Evolutionary conservation across 169 alveolate species (phyloP).

Genomic region (Plasmodium yoelii): DNA sequence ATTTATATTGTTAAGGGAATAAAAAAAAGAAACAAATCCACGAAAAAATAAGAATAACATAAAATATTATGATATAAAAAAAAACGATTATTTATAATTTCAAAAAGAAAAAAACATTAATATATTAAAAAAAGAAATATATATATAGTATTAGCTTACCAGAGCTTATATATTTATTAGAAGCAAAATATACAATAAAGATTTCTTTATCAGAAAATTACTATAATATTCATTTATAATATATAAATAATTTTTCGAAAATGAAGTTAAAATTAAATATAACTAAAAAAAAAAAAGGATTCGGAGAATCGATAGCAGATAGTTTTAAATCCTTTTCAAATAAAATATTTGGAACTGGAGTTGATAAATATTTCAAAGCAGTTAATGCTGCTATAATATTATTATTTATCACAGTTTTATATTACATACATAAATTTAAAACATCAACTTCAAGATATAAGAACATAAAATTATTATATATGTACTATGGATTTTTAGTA

Average conservation of each 20-base stretch:
- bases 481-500: slow-evolving; percentile 65
- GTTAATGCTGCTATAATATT: slow-evolving; percentile 20
- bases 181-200: too few species aligned
- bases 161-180: not conserved
- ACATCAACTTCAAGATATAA: slow-evolving; percentile 3
- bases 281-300: slow-evolving; percentile 40
- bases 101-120: not conserved
- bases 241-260: not conserved
- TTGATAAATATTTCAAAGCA: slow-evolving; percentile 44
- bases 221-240: too few species aligned
- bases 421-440: slow-evolving; percentile 33
- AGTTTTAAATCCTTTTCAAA: slow-evolving; percentile 4
- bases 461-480: slow-evolving; percentile 10
- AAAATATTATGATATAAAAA: not conserved
- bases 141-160: not conserved
- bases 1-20: not conserved
- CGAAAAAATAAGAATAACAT: not conserved
- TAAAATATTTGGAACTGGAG: slow-evolving; percentile 38
- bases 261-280: slow-evolving; percentile 47
- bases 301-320: slow-evolving; percentile 14
- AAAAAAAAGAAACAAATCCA: not conserved
- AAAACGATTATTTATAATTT: not conserved
- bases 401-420: slow-evolving; percentile 26
- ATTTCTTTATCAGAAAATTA: too few species aligned
- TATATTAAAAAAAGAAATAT: not conserved